phyloP scores from a whole-genome alignment of 108 stramenopile genomes.

The Pseudonitzschia pungens region DNA sequence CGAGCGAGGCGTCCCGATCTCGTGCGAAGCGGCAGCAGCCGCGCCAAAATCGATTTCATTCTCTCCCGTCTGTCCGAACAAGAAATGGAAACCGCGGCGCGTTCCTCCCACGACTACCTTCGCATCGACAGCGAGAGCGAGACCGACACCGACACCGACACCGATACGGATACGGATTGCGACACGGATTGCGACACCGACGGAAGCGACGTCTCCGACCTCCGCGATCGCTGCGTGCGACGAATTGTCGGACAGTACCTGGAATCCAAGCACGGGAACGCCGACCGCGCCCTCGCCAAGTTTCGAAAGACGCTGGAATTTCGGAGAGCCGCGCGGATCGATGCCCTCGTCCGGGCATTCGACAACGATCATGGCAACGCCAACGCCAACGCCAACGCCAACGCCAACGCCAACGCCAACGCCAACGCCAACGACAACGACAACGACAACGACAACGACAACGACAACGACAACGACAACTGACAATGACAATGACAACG shows the following conservation, averaged over 20 bases:
- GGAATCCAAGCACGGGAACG: slow-evolving; percentile 31
- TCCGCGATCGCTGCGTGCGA: slow-evolving; percentile 9
- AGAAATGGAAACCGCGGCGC: slow-evolving; percentile 41
- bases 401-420: background rate
- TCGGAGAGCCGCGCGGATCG: slow-evolving; percentile 26
- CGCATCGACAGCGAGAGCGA: background rate
- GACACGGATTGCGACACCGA: no score
- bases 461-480: background rate
- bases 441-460: background rate
- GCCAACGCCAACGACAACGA: background rate
- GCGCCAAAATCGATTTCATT: slow-evolving; percentile 1
- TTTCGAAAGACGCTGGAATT: slow-evolving; percentile 28
- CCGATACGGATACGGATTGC: no score
- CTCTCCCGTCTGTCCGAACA: slow-evolving; percentile 16
- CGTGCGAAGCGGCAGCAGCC: background rate
- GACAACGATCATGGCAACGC: background rate
- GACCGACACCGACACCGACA: background rate
- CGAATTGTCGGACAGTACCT: slow-evolving; percentile 23
- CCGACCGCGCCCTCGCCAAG: slow-evolving; percentile 15
- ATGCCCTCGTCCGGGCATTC: slow-evolving; percentile 30
- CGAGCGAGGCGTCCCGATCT: no score
- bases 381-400: background rate
- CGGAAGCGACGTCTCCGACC: background rate
- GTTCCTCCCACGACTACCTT: slow-evolving; percentile 31
- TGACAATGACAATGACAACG: background rate